These are phyloP conservation scores for Geotrichum siamense DNA, from an alignment of 1,139 yeast species.

Conservation along the genomic window DNA sequence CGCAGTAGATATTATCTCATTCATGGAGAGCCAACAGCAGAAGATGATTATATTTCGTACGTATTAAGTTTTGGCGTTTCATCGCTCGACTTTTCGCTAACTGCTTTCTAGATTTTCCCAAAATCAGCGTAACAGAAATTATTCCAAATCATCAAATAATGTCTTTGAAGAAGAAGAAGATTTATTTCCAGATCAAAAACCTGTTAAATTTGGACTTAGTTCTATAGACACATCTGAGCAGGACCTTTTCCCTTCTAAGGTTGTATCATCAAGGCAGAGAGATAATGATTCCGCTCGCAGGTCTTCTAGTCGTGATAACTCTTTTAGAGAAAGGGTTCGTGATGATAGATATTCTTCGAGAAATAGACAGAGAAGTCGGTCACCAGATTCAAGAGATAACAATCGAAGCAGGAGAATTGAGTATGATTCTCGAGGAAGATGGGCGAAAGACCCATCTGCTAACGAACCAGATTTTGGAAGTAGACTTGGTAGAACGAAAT, in stretches of 20 bases:
- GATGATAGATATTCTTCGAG: constrained; percentile 6
- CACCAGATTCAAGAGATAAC: not conserved
- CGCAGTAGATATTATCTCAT: constrained; percentile 60
- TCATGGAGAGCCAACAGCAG: constrained; percentile 67
- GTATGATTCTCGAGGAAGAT: constrained; percentile 6
- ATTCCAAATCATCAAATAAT: no score
- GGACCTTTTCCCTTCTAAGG: not conserved
- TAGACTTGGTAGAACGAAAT: not conserved
- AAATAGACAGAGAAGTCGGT: constrained; percentile 11
- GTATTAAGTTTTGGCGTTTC: not conserved
- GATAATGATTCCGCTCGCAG: constrained; percentile 10
- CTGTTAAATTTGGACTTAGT: constrained; percentile 3
- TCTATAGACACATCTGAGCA: not conserved
- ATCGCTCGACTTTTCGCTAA: not conserved
- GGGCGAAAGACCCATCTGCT: constrained; percentile 6
- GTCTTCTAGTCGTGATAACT: no score
- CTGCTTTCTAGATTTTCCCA: not conserved
- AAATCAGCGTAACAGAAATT: not conserved
- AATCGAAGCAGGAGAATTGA: constrained; percentile 1
- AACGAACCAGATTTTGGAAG: not conserved
- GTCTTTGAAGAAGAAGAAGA: constrained; percentile 19
- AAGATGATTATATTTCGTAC: constrained; percentile 27
- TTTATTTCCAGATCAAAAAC: constrained; percentile 20
- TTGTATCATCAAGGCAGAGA: not conserved
- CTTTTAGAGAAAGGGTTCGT: not conserved